Percentiles rank a stretch among this genome's conserved stretches.
Conservation (phyloP, 768 basidiomycete genomes). For the Kondoa malvinella region DNA sequence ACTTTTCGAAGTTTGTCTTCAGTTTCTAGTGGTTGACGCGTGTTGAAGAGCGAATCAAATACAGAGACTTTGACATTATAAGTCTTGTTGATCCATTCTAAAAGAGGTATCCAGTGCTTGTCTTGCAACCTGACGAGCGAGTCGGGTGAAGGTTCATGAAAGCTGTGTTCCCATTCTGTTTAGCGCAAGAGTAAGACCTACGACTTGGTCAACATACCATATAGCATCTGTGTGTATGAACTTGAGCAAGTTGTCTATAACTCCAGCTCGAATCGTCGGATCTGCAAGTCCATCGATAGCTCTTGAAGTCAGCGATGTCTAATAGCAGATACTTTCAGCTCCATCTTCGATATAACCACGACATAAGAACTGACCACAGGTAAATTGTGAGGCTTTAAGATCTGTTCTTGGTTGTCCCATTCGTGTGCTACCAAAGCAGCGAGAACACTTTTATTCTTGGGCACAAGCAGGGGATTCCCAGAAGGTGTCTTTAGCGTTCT, state of each 20-base stretch:
- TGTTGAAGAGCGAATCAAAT: conserved; percentile 54
- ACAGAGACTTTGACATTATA: conserved; percentile 51
- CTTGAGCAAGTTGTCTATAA: conserved; percentile 51
- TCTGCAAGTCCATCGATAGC: conserved; percentile 65
- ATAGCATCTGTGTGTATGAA: conserved; percentile 93
- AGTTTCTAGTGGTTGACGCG: conserved; percentile 53
- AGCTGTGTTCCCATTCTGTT: conserved; percentile 38
- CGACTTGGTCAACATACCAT: conserved; percentile 47
- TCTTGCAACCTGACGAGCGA: conserved; percentile 59
- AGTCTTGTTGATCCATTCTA: conserved; percentile 55
- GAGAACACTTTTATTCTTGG: conserved; percentile 49
- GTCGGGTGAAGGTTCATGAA: conserved; percentile 61
- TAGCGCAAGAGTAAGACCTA: not conserved
- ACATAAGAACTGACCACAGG: conserved; percentile 48
- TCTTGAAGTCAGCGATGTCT: conserved; percentile 84
- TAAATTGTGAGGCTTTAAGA: conserved; percentile 75
- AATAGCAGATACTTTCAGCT: not conserved
- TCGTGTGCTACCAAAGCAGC: conserved; percentile 80
- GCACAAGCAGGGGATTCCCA: conserved; percentile 58
- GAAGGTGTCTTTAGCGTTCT: conserved; percentile 63
- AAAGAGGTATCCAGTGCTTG: conserved; percentile 71
- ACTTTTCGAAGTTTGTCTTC: conserved; percentile 44
- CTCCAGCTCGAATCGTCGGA: conserved; percentile 42
- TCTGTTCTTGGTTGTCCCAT: conserved; percentile 80
- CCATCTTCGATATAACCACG: not conserved